Conservation (phyloP, 495 filamentous ascomycete species). For the Talaromyces proteolyticus region DNA sequence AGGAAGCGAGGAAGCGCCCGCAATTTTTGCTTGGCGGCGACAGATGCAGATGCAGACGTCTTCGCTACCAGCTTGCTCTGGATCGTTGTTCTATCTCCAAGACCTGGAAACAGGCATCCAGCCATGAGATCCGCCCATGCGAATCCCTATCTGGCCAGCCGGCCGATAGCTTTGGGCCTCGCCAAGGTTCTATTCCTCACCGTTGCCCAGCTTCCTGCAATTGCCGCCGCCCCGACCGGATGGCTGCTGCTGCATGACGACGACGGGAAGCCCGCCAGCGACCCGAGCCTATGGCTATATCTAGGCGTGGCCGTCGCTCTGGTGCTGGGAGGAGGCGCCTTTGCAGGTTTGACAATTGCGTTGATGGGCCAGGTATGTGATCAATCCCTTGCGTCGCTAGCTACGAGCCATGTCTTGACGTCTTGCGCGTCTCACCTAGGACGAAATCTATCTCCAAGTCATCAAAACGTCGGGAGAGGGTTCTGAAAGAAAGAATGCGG, state of each 20-base stretch:
- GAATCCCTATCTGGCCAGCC: conserved; percentile 28
- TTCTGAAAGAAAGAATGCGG: conserved; percentile 74
- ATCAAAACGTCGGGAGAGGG: conserved; percentile 80
- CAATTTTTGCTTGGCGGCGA: neutral
- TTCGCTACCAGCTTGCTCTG: neutral
- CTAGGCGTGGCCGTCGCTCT: conserved; percentile 62
- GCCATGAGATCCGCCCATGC: conserved; percentile 1
- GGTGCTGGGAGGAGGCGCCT: conserved; percentile 85
- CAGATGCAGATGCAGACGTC: neutral
- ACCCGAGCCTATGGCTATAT: conserved; percentile 65
- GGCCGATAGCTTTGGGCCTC: conserved; percentile 40
- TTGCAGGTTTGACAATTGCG: conserved; percentile 94
- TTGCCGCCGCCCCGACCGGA: conserved; percentile 28
- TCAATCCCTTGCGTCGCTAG: neutral
- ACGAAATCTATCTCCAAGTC: conserved; percentile 96
- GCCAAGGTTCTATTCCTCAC: conserved; percentile 42
- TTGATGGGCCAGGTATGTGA: conserved; percentile 48
- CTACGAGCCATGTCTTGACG: conserved; percentile 1
- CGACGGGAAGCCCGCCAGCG: conserved; percentile 34
- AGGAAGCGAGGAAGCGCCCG: neutral
- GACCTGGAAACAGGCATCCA: neutral
- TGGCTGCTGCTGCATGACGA: conserved; percentile 10
- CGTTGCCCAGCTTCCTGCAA: conserved; percentile 36
- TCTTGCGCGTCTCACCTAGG: conserved; percentile 38
- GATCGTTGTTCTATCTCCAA: neutral